Percentiles rank a stretch among this genome's conserved stretches.
Conservation (phyloP, 495 filamentous ascomycete species). For the Tuber microsphaerosporum region DNA sequence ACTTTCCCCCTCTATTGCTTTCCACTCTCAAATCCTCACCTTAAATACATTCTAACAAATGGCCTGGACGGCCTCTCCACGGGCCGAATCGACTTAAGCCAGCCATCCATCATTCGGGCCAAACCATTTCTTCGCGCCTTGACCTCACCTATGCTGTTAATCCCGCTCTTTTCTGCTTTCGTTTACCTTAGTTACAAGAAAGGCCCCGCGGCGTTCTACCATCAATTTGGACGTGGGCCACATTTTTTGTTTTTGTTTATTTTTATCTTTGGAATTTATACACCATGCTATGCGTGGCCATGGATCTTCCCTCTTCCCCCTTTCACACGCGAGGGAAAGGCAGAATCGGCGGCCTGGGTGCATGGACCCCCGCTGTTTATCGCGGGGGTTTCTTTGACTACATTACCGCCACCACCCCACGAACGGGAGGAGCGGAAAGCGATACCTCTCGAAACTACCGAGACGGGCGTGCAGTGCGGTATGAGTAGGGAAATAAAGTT, state of each 20-base stretch:
- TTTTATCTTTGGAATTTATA: not conserved
- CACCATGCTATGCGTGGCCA: not conserved
- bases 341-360: not conserved
- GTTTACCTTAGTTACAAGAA: not conserved
- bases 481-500: not conserved
- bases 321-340: not conserved
- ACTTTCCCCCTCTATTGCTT: not conserved
- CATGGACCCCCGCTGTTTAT: too few species aligned
- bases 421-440: not conserved
- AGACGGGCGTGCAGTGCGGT: not conserved
- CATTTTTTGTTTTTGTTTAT: not conserved
- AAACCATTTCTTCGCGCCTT: not conserved
- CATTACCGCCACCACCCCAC: not conserved
- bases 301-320: not conserved
- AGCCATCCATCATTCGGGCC: not conserved
- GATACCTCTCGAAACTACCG: not conserved
- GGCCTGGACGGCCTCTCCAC: not conserved
- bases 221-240: not conserved
- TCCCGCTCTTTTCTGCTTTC: not conserved
- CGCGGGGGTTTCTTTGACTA: not conserved
- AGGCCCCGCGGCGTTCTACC: not conserved
- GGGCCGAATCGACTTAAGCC: not conserved
- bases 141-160: not conserved
- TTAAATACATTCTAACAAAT: not conserved
- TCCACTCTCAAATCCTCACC: slow-evolving; percentile 2